These are phyloP conservation scores for Polygonum aviculare DNA, from an alignment of 148 eudicot species.

Conservation along the genomic window DNA sequence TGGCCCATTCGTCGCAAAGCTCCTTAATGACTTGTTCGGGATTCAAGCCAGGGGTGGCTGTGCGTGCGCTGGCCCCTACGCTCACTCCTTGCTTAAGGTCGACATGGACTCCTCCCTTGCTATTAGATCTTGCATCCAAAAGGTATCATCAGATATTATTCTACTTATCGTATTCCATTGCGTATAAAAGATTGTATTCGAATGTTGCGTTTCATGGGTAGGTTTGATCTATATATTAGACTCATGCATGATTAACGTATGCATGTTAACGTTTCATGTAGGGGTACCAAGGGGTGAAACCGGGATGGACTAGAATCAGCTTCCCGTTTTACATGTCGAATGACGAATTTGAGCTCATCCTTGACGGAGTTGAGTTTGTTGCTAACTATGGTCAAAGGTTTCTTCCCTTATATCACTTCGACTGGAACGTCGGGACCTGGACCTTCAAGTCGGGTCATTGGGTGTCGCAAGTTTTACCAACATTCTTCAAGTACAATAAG, in stretches of 20 bases:
- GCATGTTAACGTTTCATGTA: neutral
- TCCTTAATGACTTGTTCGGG: slow-evolving; percentile 55
- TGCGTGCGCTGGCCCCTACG: slow-evolving; percentile 67
- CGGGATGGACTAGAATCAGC: slow-evolving; percentile 39
- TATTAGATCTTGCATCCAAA: slow-evolving; percentile 26
- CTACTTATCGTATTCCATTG: no score
- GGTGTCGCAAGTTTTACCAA: neutral
- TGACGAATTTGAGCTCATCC: slow-evolving; percentile 24
- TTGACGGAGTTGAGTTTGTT: slow-evolving; percentile 25
- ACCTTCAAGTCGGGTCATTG: slow-evolving; percentile 8
- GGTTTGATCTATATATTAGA: no score
- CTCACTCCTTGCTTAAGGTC: slow-evolving; percentile 37
- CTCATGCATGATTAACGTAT: no score
- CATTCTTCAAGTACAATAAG: neutral
- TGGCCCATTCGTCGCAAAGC: slow-evolving; percentile 46
- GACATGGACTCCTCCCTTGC: slow-evolving; percentile 34
- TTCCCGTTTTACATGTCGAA: slow-evolving; percentile 33
- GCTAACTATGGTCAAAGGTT: slow-evolving; percentile 24
- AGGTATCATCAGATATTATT: slow-evolving; percentile 15
- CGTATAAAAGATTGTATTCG: no score
- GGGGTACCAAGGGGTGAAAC: slow-evolving; percentile 44
- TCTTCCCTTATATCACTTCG: slow-evolving; percentile 24
- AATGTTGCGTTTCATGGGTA: no score
- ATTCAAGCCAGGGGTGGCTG: slow-evolving; percentile 68
- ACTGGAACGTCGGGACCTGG: slow-evolving; percentile 39